Evolutionary conservation across 225 moss, liverwort and hornwort species (phyloP), one percentile per base, ranked within the genome.

Genomic region (Sphagnum contortum): DNA sequence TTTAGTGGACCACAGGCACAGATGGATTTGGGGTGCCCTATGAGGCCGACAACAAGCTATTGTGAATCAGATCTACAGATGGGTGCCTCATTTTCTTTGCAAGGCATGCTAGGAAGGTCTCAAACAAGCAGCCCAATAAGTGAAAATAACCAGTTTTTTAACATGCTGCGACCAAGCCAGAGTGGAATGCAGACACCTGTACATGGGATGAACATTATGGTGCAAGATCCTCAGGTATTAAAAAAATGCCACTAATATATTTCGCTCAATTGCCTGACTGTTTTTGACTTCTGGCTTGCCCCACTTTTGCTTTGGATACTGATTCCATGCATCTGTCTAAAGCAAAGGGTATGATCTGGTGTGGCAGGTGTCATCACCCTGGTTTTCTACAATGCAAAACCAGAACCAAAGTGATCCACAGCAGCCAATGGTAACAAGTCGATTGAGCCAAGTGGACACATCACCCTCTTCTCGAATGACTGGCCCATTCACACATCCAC

Each of bases 61-160:
- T 69, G 77, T 57, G 91, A 91, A 48, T 80, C 91, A 59, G 89
- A 89, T 70, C 64, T 89, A 55, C 87, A 91, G 70, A 79, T 91
- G 50, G 74, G 89, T 69, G 66, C 93, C 70, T 69, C 82, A 53
- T 74, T 89, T 60, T 76, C 85, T 12, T 64, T 92, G 61, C 88
- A 88, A 67, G 83, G 79, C 57, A 83, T 93, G 75, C 74, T 91
- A 67, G 80, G 79, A 62, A 91, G 98, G 73, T 49, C 68, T 62
- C 86, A 84, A 50, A 74, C 71, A 69, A 81, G 77, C 54, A 48
- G 57, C n/a, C 72, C 84, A 12, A 70, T 85, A 45, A 71, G 75
- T 64, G 96, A 90, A 53, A 85, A 77, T 9, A 85, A 71, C 49
- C 90, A 90, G 74, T 77, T 84, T 64, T 68, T 84, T 59, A 90